Evolutionary conservation across 805 yeast species (phyloP), one percentile per base, ranked within the genome.

Genomic region (Cyberlindnera mycetangii): DNA sequence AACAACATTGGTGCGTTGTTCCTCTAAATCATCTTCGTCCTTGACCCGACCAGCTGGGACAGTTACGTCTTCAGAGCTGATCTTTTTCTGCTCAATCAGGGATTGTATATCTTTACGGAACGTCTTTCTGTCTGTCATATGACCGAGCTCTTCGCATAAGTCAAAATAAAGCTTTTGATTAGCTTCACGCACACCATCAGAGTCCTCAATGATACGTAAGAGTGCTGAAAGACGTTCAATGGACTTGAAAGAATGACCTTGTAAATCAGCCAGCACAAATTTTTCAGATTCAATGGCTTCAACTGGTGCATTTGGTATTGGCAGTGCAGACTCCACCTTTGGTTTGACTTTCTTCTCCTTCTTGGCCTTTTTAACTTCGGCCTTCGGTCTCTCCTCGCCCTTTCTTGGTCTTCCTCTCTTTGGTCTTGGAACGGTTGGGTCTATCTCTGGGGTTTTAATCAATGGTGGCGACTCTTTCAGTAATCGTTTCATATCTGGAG

Each of bases 121-220:
- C 0, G 90, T 84, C 41, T 71, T 73, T 27, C 76, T 71, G 52
- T 84, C 90, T 15, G 80, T 67, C 1, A 60, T 61, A 12, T 75
- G 67, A 0, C 72, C 72, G 50, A 75, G 50, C 15, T 49, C 52
- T 3, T 65, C 68, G n/a, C 78, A 69, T 2, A 81, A 52, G 17
- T 46, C 50, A 9, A 10, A 15, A 21, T 42, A 39, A 7, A 46
- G 39, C 32, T 34, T 28, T 12, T 19, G 28, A n/a, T 36, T 36
- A 5, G 55, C 60, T 9, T 64, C 67, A 31, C 67, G 56, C 3
- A 76, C 74, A 14, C 83, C 84, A 14, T 69, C 69, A 22, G 66
- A 54, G 22, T 72, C 69, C 6, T 64, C 60, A 5, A 80, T 50
- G 9, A 77, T 53, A 9, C 67, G 59, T 16, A 80, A 40, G 1